Conservation (phyloP, 1,284 basidiomycete species). For the Ceraceosorus bombacis region DNA sequence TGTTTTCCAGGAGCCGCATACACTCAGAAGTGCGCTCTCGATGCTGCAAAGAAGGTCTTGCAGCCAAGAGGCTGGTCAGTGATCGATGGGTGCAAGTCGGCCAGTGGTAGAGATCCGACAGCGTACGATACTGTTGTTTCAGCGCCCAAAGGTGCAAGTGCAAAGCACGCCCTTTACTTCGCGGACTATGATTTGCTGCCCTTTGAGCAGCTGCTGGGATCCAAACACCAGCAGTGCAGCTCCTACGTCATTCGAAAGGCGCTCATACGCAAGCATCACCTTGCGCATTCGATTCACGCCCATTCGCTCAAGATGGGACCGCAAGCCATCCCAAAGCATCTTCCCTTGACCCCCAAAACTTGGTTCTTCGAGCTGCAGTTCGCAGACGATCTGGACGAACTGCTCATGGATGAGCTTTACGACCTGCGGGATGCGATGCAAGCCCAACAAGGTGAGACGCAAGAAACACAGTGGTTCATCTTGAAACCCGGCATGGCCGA, state of each 20-base stretch:
- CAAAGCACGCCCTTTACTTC: conserved; percentile 25
- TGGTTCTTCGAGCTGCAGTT: conserved; percentile 84
- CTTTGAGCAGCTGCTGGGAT: conserved; percentile 28
- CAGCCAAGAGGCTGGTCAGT: conserved; percentile 24
- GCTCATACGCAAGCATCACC: conserved; percentile 88
- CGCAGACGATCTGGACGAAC: conserved; percentile 89
- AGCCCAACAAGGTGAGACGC: conserved; percentile 22
- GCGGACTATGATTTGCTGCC: conserved; percentile 44
- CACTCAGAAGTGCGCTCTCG: conserved; percentile 32
- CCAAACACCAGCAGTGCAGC: conserved; percentile 57
- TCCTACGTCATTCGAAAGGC: conserved; percentile 85
- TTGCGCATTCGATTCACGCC: conserved; percentile 65
- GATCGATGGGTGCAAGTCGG: conserved; percentile 10
- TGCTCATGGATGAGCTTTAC: conserved; percentile 87
- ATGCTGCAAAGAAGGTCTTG: conserved; percentile 24
- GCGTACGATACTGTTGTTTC: conserved; percentile 8
- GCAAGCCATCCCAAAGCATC: background rate
- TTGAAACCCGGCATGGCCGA: conserved; percentile 97
- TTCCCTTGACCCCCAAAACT: conserved; percentile 59
- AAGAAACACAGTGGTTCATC: conserved; percentile 52
- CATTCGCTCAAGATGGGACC: conserved; percentile 20
- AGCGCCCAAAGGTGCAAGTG: conserved; percentile 3
- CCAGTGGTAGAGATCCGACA: background rate
- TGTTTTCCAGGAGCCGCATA: conserved; percentile 42
- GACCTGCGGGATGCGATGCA: conserved; percentile 64